phyloP scores from a whole-genome alignment of 2,329 filamentous ascomycete genomes.

The Beauveria australis region DNA sequence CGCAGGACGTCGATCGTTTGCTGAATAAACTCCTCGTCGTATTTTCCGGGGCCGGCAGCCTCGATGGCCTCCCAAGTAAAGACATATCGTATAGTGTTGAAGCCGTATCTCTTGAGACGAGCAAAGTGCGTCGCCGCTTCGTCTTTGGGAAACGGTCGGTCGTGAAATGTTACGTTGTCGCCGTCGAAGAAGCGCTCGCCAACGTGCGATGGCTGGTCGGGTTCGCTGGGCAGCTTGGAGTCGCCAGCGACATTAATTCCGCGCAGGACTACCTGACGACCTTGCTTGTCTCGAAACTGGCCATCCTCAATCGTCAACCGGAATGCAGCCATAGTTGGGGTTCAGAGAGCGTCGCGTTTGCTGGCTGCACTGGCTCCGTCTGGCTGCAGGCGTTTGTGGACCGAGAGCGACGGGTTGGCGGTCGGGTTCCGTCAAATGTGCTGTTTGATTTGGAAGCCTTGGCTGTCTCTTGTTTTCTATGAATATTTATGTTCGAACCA shows the following conservation, averaged over 20 bases:
- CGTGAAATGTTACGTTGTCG: constrained; percentile 83
- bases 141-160: constrained; percentile 72
- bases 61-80: constrained; percentile 99
- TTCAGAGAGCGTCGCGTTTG: not conserved
- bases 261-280: constrained; percentile 79
- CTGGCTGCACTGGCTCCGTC: not conserved
- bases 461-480: not conserved
- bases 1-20: constrained; percentile 82
- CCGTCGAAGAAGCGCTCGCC: constrained; percentile 80
- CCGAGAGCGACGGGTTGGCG: not conserved
- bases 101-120: constrained; percentile 78
- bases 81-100: constrained; percentile 92
- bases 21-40: constrained; percentile 88
- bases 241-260: constrained; percentile 93
- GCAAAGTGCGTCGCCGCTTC: constrained; percentile 84
- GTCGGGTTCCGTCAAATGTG: not conserved
- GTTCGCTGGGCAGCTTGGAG: constrained; percentile 77
- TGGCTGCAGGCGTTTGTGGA: not conserved
- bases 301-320: constrained; percentile 78
- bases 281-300: constrained; percentile 71
- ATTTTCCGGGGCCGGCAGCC: constrained; percentile 78
- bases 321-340: constrained; percentile 56
- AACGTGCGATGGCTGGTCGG: constrained; percentile 73
- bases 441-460: not conserved
- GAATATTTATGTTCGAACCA: not conserved